phyloP scores from a whole-genome alignment of 1,139 yeast genomes.

The Geotrichum citri-aurantii region DNA sequence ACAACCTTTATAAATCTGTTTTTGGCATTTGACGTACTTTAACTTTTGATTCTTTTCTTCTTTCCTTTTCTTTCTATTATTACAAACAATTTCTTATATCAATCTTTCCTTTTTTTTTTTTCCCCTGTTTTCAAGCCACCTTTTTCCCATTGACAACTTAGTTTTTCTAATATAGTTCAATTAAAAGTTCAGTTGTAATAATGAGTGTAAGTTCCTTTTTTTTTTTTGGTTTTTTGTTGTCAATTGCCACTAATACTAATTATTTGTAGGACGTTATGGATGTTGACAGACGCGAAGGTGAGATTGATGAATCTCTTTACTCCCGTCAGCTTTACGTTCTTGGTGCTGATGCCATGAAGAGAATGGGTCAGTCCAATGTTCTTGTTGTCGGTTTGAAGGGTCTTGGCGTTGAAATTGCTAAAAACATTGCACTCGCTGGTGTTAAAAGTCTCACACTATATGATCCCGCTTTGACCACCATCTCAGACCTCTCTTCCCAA shows the following conservation, averaged over 20 bases:
- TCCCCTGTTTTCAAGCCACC: not conserved
- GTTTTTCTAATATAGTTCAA: not conserved
- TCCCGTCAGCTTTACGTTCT: slow-evolving; percentile 50
- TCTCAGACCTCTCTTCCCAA: slow-evolving; percentile 80
- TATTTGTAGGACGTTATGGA: slow-evolving; percentile 16
- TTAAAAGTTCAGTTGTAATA: not conserved
- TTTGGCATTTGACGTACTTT: not conserved
- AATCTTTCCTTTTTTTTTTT: not conserved
- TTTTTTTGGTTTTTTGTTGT: not conserved
- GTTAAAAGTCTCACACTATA: slow-evolving; percentile 86
- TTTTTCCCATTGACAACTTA: not conserved
- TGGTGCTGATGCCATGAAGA: slow-evolving; percentile 96
- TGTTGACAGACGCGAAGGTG: slow-evolving; percentile 18
- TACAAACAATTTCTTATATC: not conserved
- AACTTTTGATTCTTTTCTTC: not conserved
- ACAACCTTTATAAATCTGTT: not conserved
- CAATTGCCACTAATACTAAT: slow-evolving; percentile 1
- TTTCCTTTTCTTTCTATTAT: not conserved
- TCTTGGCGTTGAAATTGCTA: slow-evolving; percentile 91
- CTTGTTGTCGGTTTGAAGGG: slow-evolving; percentile 85
- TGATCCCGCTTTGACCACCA: slow-evolving; percentile 66
- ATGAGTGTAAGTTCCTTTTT: slow-evolving; percentile 11
- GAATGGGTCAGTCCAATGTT: slow-evolving; percentile 90
- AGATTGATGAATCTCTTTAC: slow-evolving; percentile 19
- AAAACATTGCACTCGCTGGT: slow-evolving; percentile 94